Percentiles rank a stretch among this genome's conserved stretches.
Conservation (phyloP, 805 yeast species). For the Metschnikowia proteae region DNA sequence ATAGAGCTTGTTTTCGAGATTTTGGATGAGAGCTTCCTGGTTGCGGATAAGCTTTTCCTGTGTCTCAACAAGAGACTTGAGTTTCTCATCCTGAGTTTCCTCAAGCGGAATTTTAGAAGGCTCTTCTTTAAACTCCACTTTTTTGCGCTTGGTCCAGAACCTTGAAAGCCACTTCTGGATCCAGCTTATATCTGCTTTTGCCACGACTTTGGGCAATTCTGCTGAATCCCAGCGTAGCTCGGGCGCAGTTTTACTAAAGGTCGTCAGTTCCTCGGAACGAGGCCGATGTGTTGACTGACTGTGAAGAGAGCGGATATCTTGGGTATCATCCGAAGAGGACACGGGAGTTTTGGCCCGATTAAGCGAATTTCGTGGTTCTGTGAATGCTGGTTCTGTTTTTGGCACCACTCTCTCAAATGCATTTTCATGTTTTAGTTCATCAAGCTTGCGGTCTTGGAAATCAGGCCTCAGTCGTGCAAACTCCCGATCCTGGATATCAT, state of each 20-base stretch:
- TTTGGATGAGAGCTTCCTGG: conserved; percentile 2
- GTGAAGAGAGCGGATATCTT: neutral
- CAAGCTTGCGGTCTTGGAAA: neutral
- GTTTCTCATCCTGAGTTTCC: neutral
- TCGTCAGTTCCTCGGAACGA: neutral
- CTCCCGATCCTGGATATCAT: neutral
- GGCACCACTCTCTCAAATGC: neutral
- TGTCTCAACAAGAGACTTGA: neutral
- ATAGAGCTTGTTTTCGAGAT: conserved; percentile 4
- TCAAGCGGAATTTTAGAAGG: neutral
- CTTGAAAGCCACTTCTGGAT: neutral
- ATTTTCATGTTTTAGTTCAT: neutral
- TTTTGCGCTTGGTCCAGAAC: neutral
- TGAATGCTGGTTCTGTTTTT: neutral
- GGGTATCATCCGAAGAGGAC: neutral
- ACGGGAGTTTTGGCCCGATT: neutral
- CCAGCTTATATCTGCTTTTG: neutral
- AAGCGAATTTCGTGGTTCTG: neutral
- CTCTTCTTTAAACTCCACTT: neutral
- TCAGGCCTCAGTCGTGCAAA: neutral
- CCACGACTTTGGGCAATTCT: neutral
- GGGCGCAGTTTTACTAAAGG: neutral
- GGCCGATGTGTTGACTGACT: neutral
- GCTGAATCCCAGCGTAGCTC: neutral
- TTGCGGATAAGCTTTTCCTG: neutral